Base-by-base conservation (phyloP, 495 filamentous ascomycete genomes). In the Oleoguttula mirabilis region DNA sequence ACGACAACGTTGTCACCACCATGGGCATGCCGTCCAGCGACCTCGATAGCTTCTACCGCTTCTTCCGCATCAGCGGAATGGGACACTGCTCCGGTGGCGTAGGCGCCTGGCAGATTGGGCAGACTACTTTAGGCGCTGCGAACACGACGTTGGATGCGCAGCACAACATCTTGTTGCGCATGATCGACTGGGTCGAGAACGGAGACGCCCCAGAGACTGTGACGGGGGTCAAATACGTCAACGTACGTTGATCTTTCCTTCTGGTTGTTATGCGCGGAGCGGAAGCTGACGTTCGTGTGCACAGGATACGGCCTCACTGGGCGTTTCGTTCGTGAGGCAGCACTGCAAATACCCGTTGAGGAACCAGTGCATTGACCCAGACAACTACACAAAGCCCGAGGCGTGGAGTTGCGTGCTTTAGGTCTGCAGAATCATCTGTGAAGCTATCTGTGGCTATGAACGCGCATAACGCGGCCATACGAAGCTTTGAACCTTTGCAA, bases 181-280 rank as follows among this genome's bases (percentile, higher is more conserved):
- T 81, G 54, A 70, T 78, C 8, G 52, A 58, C 11, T 80, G 75
- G 77, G 73, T 79, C 1, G 77, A 81, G 55, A 57, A 74, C 0
- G 72, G 67, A 0, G 57, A 62, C 15, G 65, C 72, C 4, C 75
- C 75, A 0, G 71, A 74, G 20, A 66, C 57, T 14, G 60, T 79
- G 12, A 51, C 61, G 32, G 73, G 73, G 11, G 66, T 66, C 0
- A 76, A 75, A 48, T 76, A 69, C 21, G 28, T 39, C 4, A 51
- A 51, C 28, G 47, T 45, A n/a, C 36, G 41, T 41, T 19, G 14
- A n/a, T n/a, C n/a, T n/a, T n/a, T n/a, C n/a, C n/a, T n/a, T n/a
- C n/a, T n/a, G n/a, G n/a, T n/a, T n/a, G n/a, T n/a, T n/a, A n/a
- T n/a, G n/a, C n/a, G n/a, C n/a, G n/a, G n/a, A n/a, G n/a, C n/a